phyloP scores from a whole-genome alignment of 2,329 filamentous ascomycete genomes.

The Trichoderma guizhouense region DNA sequence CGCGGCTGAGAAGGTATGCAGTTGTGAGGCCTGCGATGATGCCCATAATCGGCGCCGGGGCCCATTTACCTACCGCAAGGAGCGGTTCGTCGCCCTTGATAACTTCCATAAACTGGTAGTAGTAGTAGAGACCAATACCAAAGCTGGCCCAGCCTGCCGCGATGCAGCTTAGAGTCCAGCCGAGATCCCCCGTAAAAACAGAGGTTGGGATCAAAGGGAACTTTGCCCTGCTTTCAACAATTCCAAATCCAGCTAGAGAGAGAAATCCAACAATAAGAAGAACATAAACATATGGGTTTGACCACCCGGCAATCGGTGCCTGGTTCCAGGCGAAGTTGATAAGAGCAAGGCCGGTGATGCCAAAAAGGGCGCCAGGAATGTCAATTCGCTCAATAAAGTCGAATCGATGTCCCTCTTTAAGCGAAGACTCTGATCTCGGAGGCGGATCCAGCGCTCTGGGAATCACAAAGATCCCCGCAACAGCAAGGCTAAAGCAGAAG shows the following conservation, averaged over 20 bases:
- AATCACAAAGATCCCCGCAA: slow-evolving; percentile 30
- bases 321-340: slow-evolving; percentile 64
- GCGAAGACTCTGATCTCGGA: not conserved
- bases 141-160: slow-evolving; percentile 49
- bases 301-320: slow-evolving; percentile 54
- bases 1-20: slow-evolving; percentile 30
- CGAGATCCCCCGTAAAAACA: slow-evolving; percentile 6
- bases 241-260: slow-evolving; percentile 50
- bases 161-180: slow-evolving; percentile 50
- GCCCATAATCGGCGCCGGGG: slow-evolving; percentile 36
- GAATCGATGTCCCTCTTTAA: not conserved
- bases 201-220: slow-evolving; percentile 1
- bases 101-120: slow-evolving; percentile 43
- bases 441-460: slow-evolving; percentile 22
- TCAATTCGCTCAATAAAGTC: slow-evolving; percentile 30
- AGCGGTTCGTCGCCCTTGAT: slow-evolving; percentile 39
- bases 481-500: slow-evolving; percentile 27
- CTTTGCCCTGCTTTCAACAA: slow-evolving; percentile 41
- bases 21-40: slow-evolving; percentile 41
- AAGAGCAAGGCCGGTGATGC: slow-evolving; percentile 51
- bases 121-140: slow-evolving; percentile 47
- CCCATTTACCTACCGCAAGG: slow-evolving; percentile 39
- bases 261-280: slow-evolving; percentile 53
- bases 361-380: slow-evolving; percentile 35
- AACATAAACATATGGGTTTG: slow-evolving; percentile 49